Evolutionary conservation across 2,329 filamentous ascomycete genomes (phyloP).

Genomic region (Fusarium globosum): DNA sequence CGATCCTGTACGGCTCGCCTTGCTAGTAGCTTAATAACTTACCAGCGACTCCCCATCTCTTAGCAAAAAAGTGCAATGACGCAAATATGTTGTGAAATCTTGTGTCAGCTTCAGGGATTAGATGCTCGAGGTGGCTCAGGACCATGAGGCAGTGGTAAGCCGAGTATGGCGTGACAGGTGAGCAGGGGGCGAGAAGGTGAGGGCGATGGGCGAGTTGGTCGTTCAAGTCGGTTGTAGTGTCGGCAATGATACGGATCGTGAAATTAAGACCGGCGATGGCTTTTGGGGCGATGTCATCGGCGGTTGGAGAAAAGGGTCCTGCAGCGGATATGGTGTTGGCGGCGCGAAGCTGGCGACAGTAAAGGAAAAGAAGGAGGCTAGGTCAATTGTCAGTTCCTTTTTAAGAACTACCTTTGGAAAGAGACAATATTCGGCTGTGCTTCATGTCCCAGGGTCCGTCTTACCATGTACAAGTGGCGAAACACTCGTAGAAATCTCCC

Average conservation of each 20-base stretch:
- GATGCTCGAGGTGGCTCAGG: slow-evolving; percentile 48
- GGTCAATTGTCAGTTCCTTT: slow-evolving; percentile 3
- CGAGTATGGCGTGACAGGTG: slow-evolving; percentile 50
- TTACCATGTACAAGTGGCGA: slow-evolving; percentile 51
- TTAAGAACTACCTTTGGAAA: not conserved
- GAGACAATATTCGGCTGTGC: not conserved
- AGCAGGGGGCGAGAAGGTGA: slow-evolving; percentile 48
- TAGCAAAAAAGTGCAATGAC: slow-evolving; percentile 50
- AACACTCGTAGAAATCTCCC: slow-evolving; percentile 52
- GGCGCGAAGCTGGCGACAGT: slow-evolving; percentile 48
- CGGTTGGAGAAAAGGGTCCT: slow-evolving; percentile 29
- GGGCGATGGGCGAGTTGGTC: slow-evolving; percentile 48
- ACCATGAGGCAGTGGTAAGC: slow-evolving; percentile 51
- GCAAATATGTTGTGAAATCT: slow-evolving; percentile 50
- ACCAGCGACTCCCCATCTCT: slow-evolving; percentile 51
- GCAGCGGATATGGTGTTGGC: slow-evolving; percentile 38
- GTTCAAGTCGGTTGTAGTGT: slow-evolving; percentile 51
- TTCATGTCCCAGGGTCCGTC: slow-evolving; percentile 12
- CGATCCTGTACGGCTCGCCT: slow-evolving; percentile 1
- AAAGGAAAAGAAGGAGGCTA: slow-evolving; percentile 50
- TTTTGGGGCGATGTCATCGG: slow-evolving; percentile 48
- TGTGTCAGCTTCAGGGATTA: slow-evolving; percentile 48
- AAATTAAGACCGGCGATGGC: slow-evolving; percentile 53
- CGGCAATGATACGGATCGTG: slow-evolving; percentile 51
- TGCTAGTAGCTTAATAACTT: slow-evolving; percentile 25